Evolutionary conservation across 2,329 filamentous ascomycete genomes (phyloP), one percentile per base, ranked within the genome.

Genomic region (Colletotrichum lini): DNA sequence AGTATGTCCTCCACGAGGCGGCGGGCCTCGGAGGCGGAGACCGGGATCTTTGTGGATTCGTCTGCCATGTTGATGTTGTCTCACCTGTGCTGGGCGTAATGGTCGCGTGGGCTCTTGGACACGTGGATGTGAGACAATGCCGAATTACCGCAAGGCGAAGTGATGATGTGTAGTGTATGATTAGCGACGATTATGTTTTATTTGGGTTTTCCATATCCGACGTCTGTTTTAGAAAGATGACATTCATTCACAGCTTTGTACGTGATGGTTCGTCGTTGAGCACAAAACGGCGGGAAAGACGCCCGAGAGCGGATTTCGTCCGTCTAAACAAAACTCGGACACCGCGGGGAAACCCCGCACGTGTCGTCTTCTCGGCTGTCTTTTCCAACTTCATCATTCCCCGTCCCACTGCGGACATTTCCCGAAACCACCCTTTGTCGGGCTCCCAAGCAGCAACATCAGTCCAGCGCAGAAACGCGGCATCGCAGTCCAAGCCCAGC

Each of bases 1-100:
- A 94, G 86, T 15, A 94, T 81, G 6, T 82, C 81, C 75, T 87
- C 80, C 6, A 89, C 84, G 65, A 91, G 90, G 1, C 79, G 80
- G 8, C 69, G 77, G 18, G 84, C 84, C 65, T 85, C 83, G 53
- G 80, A 65, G 61, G 83, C 75, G 15, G 81, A 61, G 75, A 87
- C 74, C 73, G 83, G 77, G 62, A 79, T 73, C 66, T 77, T 79
- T 58, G 58, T 52, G 23, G 66, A 57, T 65, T 70, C 60, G 57
- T 72, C 61, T 12, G 70, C 70, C 66, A 70, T 72, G 15, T 61
- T 45, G 44, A 15, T 42, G 52, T 5, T 23, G 38, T 23, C 23
- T 40, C 18, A 10, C n/a, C 9, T 26, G 1, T 18, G n/a, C n/a
- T 10, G 42, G 30, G 12, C 15, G 44, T 4, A 18, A 15, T 2